Base-by-base conservation (phyloP, 371 early-diverging fungal genomes). In the Mortierella polycephala region DNA sequence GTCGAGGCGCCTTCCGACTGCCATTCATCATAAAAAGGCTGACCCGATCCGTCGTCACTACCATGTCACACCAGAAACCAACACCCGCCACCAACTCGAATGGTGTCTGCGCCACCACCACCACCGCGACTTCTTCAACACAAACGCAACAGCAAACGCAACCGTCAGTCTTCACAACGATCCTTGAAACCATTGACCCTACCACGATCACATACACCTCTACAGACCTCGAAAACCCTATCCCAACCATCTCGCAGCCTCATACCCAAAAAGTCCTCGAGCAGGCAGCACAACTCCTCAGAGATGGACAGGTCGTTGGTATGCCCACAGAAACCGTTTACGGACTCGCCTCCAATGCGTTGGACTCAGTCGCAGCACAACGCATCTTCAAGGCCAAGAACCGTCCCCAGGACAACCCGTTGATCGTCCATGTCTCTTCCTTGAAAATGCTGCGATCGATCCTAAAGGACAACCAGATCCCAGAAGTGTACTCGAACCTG, bases 241-340 rank as follows among this genome's bases (percentile, higher is more conserved):
- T 59, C 47, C 72, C 79, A 0, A 53, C 14, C 5, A 65, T 79
- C 62, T 61, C 66, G 20, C 54, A 62, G 7, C 57, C 69, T 0
- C 79, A 79, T 30, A 79, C 73, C 81, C 54, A 76, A 7, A 49
- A 39, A 20, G 73, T 79, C 30, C 73, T 89, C 55, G 65, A 84
- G 20, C 64, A 84, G 45, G 91, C 91, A 2, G 87, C 84, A 0
- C 45, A 81, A 20, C 73, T 81, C 37, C 65, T 91, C 16, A 60
- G 61, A 30, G 59, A 65, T 30, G 89, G 86, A 41, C 84, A 91
- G 47, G 83, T 89, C 10, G 94, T 99, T 9, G 98, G 95, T 11
- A 95, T 99, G 51, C 99, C 99, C 10, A 99, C 99, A 13, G 99
- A 99, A 81, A 99, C 99, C 0, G 99, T 99, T 2, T 99, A 99